Conservation (phyloP, 345 rosid genomes). For the Arabidopsis arenosa region DNA sequence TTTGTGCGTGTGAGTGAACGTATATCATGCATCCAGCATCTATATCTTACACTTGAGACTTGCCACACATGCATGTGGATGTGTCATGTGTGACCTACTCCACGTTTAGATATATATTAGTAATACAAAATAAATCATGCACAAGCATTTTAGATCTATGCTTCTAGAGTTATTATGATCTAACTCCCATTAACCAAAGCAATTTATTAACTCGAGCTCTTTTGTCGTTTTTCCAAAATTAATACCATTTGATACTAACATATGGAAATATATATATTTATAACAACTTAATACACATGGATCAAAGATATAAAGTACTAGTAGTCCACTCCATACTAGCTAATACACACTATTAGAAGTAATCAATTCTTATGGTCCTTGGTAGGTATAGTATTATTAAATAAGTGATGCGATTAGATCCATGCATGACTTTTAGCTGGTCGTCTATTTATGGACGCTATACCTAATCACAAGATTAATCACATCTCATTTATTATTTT, state of each 20-base stretch:
- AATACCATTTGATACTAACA: neutral
- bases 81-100: slow-evolving; percentile 22
- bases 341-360: slow-evolving; percentile 6
- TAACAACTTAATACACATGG: neutral
- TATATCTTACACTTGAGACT: neutral
- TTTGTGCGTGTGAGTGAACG: slow-evolving; percentile 1
- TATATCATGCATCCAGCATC: slow-evolving; percentile 1
- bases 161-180: slow-evolving; percentile 11
- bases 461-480: slow-evolving; percentile 20
- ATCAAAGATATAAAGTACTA: neutral
- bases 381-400: slow-evolving; percentile 5
- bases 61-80: slow-evolving; percentile 30
- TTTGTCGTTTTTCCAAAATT: slow-evolving; percentile 27
- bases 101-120: slow-evolving; percentile 13
- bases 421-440: slow-evolving; percentile 19
- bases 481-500: slow-evolving; percentile 2
- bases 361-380: slow-evolving; percentile 26
- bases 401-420: slow-evolving; percentile 31
- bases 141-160: slow-evolving; percentile 29
- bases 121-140: neutral
- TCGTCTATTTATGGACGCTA: slow-evolving; percentile 30
- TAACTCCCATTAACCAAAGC: slow-evolving; percentile 20
- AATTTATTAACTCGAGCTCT: slow-evolving; percentile 12
- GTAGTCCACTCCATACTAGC: neutral
- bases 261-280: neutral